phyloP scores from a whole-genome alignment of 208 protist species.

The Leishmania guyanensis region DNA sequence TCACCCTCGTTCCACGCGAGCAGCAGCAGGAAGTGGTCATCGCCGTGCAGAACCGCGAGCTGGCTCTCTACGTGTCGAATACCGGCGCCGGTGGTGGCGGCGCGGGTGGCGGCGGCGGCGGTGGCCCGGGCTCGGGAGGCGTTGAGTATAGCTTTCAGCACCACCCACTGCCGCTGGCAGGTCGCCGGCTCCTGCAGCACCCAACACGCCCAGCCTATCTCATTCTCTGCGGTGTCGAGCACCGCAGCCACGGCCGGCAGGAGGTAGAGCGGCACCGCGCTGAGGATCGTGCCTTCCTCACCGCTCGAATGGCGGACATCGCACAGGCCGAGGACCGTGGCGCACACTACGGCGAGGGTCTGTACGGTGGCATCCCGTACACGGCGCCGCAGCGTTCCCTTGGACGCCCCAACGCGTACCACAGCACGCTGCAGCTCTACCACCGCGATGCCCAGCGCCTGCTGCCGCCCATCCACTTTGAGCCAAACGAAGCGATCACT shows the following conservation, averaged over 20 bases:
- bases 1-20: slow-evolving; percentile 22
- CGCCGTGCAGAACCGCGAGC: slow-evolving; percentile 54
- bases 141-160: slow-evolving; percentile 78
- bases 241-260: slow-evolving; percentile 54
- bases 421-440: slow-evolving; percentile 80
- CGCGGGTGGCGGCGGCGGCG: neutral
- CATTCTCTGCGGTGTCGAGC: slow-evolving; percentile 62
- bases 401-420: slow-evolving; percentile 58
- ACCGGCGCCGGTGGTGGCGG: slow-evolving; percentile 18
- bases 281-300: slow-evolving; percentile 27
- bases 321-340: neutral
- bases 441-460: slow-evolving; percentile 56
- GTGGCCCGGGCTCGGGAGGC: slow-evolving; percentile 26
- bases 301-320: slow-evolving; percentile 8
- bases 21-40: slow-evolving; percentile 65
- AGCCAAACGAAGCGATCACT: slow-evolving; percentile 66
- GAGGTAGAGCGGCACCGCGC: slow-evolving; percentile 37
- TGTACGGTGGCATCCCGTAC: slow-evolving; percentile 30
- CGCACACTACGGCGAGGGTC: slow-evolving; percentile 6
- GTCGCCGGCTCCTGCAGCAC: slow-evolving; percentile 68
- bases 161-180: slow-evolving; percentile 61
- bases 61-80: slow-evolving; percentile 65
- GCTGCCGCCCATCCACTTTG: slow-evolving; percentile 66
- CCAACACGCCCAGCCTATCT: slow-evolving; percentile 64
- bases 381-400: slow-evolving; percentile 58